Percentiles rank a stretch among this genome's conserved stretches.
These are phyloP conservation scores for Serendipita sp. DNA, from an alignment of 1,284 basidiomycete species.

Conservation along the genomic window DNA sequence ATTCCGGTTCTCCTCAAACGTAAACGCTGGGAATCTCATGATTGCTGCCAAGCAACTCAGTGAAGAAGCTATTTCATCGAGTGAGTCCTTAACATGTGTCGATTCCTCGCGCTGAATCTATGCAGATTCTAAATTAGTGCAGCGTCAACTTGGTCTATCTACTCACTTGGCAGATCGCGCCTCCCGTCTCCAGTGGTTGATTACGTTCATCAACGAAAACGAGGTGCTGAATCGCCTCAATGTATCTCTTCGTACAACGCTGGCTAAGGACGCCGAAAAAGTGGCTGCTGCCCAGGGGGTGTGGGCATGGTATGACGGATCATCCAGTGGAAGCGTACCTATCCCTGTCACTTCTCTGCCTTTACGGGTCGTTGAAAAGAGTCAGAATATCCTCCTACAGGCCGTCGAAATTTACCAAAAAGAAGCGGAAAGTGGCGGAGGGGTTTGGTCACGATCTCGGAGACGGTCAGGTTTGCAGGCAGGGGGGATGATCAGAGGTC, in stretches of 20 bases:
- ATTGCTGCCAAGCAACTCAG: conserved; percentile 68
- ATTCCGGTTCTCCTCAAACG: conserved; percentile 67
- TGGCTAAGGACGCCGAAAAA: conserved; percentile 82
- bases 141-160: conserved; percentile 66
- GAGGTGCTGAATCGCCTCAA: conserved; percentile 57
- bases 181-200: conserved; percentile 65
- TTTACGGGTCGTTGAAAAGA: not conserved
- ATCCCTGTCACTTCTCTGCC: not conserved
- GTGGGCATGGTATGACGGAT: conserved; percentile 70
- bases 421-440: conserved; percentile 17
- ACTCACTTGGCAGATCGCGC: conserved; percentile 66
- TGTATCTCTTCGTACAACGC: conserved; percentile 12
- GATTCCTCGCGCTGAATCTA: not conserved
- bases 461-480: conserved; percentile 11
- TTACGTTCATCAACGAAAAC: conserved; percentile 79
- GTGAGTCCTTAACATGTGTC: conserved; percentile 14
- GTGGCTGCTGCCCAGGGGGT: conserved; percentile 69
- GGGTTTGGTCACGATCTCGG: conserved; percentile 11
- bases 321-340: conserved; percentile 37
- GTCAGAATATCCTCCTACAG: conserved; percentile 44
- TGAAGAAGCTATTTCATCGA: conserved; percentile 52
- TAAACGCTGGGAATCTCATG: conserved; percentile 70
- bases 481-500: not conserved
- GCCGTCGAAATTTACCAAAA: conserved; percentile 52
- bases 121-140: conserved; percentile 60